Evolutionary conservation across 805 yeast genomes (phyloP).

Genomic region (Deakozyma indianensis): DNA sequence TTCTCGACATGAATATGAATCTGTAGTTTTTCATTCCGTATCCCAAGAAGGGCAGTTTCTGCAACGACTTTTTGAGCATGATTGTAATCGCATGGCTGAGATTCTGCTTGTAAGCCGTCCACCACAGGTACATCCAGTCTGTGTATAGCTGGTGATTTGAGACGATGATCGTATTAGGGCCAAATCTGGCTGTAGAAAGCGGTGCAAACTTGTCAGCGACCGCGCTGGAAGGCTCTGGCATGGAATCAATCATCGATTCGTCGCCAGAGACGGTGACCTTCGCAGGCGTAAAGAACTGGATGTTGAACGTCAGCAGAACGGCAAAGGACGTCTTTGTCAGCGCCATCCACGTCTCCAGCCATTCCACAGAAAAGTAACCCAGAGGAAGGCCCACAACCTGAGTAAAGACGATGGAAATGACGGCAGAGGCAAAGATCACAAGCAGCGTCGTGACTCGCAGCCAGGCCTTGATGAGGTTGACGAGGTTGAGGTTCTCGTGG

Average conservation of each 20-base stretch:
- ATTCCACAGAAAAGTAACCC: conserved; percentile 10
- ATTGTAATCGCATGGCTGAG: conserved; percentile 54
- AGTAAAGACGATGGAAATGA: conserved; percentile 9
- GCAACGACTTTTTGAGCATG: conserved; percentile 62
- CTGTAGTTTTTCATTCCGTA: conserved; percentile 69
- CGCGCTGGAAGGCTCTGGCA: neutral
- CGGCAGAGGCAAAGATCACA: conserved; percentile 4
- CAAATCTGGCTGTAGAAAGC: conserved; percentile 18
- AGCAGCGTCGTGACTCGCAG: conserved; percentile 5
- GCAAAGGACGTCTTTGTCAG: conserved; percentile 21
- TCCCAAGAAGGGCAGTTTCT: conserved; percentile 61
- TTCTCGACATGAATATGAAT: conserved; percentile 69
- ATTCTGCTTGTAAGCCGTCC: conserved; percentile 55
- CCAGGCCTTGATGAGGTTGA: too few relatives aligned
- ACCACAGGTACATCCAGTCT: conserved; percentile 92
- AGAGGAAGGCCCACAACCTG: conserved; percentile 19
- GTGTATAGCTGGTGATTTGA: conserved; percentile 92
- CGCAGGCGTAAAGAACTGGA: conserved; percentile 19
- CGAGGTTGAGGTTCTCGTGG: too few relatives aligned
- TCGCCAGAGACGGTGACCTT: conserved; percentile 17
- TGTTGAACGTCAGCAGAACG: conserved; percentile 14
- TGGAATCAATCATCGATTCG: conserved; percentile 7
- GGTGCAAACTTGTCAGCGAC: neutral
- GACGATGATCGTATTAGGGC: conserved; percentile 46
- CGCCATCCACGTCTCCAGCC: conserved; percentile 18